Conservation (phyloP, 768 basidiomycete species). For the Amanita pallidorosea region DNA sequence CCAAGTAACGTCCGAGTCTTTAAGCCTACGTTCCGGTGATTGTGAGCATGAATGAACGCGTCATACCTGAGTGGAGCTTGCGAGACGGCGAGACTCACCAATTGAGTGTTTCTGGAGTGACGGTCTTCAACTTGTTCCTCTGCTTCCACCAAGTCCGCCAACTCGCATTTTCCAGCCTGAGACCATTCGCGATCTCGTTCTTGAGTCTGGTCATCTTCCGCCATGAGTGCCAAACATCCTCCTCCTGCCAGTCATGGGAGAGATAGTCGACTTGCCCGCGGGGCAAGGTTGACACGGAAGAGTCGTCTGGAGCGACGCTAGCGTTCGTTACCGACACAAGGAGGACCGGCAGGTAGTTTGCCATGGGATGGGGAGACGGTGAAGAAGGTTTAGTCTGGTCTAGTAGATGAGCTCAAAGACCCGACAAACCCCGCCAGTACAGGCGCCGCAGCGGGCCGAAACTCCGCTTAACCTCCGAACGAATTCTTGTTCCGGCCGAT, state of each 20-base stretch:
- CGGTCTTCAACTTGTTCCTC: slow-evolving; percentile 88
- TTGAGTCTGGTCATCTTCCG: slow-evolving; percentile 97
- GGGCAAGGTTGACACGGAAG: slow-evolving; percentile 72
- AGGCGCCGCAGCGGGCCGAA: slow-evolving; percentile 1
- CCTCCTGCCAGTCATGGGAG: slow-evolving; percentile 94
- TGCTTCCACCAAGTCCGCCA: slow-evolving; percentile 99
- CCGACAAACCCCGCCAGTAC: slow-evolving; percentile 5
- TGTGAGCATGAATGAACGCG: slow-evolving; percentile 7
- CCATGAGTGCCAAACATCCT: slow-evolving; percentile 99
- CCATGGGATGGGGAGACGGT: slow-evolving; percentile 26
- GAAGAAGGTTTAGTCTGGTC: background rate
- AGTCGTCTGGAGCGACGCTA: slow-evolving; percentile 51
- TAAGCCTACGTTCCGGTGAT: slow-evolving; percentile 56
- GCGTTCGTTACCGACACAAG: slow-evolving; percentile 53
- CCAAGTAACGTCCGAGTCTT: slow-evolving; percentile 99
- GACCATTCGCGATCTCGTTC: slow-evolving; percentile 94
- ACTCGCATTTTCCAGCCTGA: slow-evolving; percentile 91
- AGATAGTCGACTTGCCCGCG: slow-evolving; percentile 97
- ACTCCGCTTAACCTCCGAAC: slow-evolving; percentile 2
- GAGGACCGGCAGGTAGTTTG: slow-evolving; percentile 61
- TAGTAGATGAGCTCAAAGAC: background rate
- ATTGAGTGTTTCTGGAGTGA: slow-evolving; percentile 95
- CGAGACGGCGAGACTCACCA: slow-evolving; percentile 48
- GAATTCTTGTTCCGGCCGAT: slow-evolving; percentile 4
- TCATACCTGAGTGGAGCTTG: slow-evolving; percentile 3